These are phyloP conservation scores for Hyaloscypha variabilis DNA, from an alignment of 495 filamentous ascomycete genomes.

Conservation along the genomic window DNA sequence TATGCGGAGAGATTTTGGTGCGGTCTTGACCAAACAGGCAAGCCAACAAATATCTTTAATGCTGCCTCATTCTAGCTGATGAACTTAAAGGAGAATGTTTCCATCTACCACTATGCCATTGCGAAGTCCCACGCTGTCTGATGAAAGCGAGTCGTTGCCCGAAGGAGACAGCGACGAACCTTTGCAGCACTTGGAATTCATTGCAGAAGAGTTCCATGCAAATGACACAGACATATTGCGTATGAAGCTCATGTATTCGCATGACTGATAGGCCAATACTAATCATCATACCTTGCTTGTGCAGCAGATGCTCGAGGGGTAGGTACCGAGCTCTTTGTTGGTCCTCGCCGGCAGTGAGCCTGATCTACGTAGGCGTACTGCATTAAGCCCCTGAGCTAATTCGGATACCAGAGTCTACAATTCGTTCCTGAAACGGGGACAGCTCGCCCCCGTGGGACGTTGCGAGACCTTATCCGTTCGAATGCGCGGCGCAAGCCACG, in stretches of 20 bases:
- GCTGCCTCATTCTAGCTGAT: not conserved
- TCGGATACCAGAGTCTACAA: not conserved
- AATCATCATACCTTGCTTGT: not conserved
- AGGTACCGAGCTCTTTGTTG: not conserved
- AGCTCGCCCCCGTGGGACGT: not conserved
- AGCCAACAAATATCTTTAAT: not conserved
- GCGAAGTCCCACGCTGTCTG: not conserved
- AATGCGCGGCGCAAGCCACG: slow-evolving; percentile 6
- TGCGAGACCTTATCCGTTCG: slow-evolving; percentile 11
- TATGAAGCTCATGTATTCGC: not conserved
- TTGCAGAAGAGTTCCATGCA: not conserved
- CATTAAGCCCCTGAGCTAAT: not conserved
- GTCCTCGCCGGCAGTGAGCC: not conserved
- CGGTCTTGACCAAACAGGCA: too few species aligned
- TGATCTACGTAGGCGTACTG: not conserved
- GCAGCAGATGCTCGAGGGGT: not conserved
- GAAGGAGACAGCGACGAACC: not conserved
- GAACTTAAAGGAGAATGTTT: not conserved
- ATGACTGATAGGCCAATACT: not conserved
- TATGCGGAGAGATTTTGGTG: too few species aligned
- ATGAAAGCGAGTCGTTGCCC: not conserved
- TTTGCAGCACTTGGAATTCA: not conserved
- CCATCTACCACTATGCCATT: not conserved
- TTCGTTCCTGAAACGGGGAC: slow-evolving; percentile 11
- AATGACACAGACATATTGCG: not conserved